Base-by-base conservation (phyloP, 1,284 basidiomycete genomes). In the Takashimella tepidaria region DNA sequence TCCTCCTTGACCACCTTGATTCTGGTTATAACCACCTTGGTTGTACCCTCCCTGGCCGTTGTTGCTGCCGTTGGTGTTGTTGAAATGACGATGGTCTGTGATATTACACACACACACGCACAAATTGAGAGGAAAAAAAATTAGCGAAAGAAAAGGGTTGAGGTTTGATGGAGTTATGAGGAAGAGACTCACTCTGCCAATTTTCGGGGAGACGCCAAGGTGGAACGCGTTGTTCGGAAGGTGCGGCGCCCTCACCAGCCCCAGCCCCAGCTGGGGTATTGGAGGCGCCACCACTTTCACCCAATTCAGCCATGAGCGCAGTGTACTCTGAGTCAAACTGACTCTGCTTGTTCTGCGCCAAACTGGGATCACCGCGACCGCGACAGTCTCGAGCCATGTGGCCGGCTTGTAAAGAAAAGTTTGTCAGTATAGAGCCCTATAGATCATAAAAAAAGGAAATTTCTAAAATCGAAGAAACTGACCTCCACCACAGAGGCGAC, bases 321-420 rank as follows among this genome's bases (percentile, higher is more conserved):
- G 92, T 90, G 67, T 98, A 98, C 78, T 99, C 96, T 16, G 91
- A 93, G 76, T 99, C 95, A 77, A 98, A 97, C 45, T 64, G 70
- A 51, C 66, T 69, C 56, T 52, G 61, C 56, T 60, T 70, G 61
- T 66, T 79, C 67, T 67, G 81, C 72, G 64, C 71, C 48, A 69
- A 62, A 37, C 68, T 72, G 45, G 72, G 72, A 50, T 75, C 67
- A 58, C 74, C 72, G 22, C 83, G 88, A 41, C 76, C 73, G 55
- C 87, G 88, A 73, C 92, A 95, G 77, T 96, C 92, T 66, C 92
- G 86, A 53, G 92, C 93, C 92, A 97, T 96, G 77, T 97, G 92
- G 42, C 92, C 92, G 41, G 73, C 77, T 37, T 69, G 54, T 5
- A 21, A 43, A 24, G 12, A 22, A 37, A 16, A 43, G 31, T 8